phyloP scores from a whole-genome alignment of 2,329 filamentous ascomycete species.

The Ambrosiella beaveri region DNA sequence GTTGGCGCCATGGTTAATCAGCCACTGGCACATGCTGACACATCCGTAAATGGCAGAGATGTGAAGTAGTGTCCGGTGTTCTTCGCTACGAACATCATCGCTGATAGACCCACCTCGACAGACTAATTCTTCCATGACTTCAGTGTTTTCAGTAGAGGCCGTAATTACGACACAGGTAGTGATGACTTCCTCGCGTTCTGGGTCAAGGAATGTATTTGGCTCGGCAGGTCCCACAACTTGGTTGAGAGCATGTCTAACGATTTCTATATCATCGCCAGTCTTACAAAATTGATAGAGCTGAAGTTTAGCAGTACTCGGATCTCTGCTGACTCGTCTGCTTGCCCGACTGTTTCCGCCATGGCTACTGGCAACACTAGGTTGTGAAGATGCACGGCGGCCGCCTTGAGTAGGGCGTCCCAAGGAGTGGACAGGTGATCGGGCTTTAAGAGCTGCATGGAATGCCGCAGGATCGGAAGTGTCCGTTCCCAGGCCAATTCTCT shows the following conservation, averaged over 20 bases:
- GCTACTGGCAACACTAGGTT: neutral
- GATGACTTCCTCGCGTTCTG: neutral
- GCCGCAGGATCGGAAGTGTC: neutral
- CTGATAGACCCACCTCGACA: neutral
- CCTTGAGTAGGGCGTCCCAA: neutral
- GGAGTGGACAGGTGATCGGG: neutral
- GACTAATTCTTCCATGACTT: slow-evolving; percentile 8
- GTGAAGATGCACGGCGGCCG: neutral
- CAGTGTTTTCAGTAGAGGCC: slow-evolving; percentile 7
- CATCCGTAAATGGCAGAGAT: slow-evolving; percentile 1
- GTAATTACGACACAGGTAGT: slow-evolving; percentile 4
- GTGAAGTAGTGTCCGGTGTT: slow-evolving; percentile 9
- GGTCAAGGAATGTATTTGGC: neutral
- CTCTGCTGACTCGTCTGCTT: slow-evolving; percentile 5
- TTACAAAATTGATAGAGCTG: slow-evolving; percentile 13
- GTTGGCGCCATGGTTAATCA: slow-evolving; percentile 2
- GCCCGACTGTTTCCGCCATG: slow-evolving; percentile 1
- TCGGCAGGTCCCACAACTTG: neutral
- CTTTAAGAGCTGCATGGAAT: neutral
- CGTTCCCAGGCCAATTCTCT: neutral
- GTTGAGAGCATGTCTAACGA: slow-evolving; percentile 9
- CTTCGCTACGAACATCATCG: neutral
- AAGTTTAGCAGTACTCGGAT: neutral
- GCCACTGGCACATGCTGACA: slow-evolving; percentile 4
- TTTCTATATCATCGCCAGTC: slow-evolving; percentile 13